Base-by-base conservation (phyloP, 805 yeast genomes). In the Groenewaldozyma salmanticensis region DNA sequence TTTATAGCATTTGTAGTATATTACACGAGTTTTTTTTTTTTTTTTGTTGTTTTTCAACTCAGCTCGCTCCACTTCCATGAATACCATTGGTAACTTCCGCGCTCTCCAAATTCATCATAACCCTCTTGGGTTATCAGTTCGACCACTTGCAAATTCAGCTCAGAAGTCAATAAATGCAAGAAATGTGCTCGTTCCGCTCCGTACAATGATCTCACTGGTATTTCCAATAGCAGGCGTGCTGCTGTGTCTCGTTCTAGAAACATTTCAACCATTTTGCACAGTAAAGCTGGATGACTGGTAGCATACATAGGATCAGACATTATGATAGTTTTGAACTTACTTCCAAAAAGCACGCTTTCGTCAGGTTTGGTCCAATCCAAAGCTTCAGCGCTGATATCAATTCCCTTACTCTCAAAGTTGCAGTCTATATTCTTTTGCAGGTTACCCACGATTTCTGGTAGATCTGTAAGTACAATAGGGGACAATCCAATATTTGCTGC, bases 271-370 rank as follows among this genome's bases (percentile, higher is more conserved):
- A 24, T 13, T 9, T 24, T 13, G 13, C 13, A 24, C 79, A 52
- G 40, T 83, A 77, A 33, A 52, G 48, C 2, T 53, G 51, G 4
- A 88, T 63, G 70, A 84, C 79, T 37, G 0, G 79, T 64, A 0
- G 95, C 82, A 58, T 92, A 90, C 2, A 90, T 77, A 0, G 96
- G 96, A 59, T 90, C 98, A 17, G 95, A 81, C 3, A 86, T 61
- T 0, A 92, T 64, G 3, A 90, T 66, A 0, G 85, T 73, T 32
- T 73, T 70, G 56, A 72, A 85, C 33, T 58, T 60, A 7, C 46
- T 44, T 3, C 33, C 42, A 22, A 36, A 52, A 19, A 49, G 52
- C 19, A 21, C 22, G 29, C 36, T 45, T 16, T 58, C 56, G 27
- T 49, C 21, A 0, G 92, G 87, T 22, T 74, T 53, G 1, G 75